Percentiles rank a stretch among this genome's conserved stretches.
These are phyloP conservation scores for Nemania sp. DNA, from an alignment of 2,329 filamentous ascomycete species.

Conservation along the genomic window DNA sequence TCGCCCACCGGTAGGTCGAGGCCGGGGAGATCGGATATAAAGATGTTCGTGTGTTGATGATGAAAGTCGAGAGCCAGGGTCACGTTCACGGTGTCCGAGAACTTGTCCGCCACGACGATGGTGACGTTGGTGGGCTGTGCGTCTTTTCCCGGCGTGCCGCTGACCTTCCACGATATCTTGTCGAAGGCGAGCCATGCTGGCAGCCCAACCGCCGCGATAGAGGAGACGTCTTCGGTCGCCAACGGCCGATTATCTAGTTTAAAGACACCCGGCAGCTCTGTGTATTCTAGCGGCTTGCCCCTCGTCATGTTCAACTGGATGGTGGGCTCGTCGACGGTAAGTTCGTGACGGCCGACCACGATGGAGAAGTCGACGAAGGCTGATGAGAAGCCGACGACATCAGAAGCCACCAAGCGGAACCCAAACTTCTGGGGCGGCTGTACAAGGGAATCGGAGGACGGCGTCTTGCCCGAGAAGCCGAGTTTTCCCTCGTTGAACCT, in stretches of 20 bases:
- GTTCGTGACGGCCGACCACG: slow-evolving; percentile 70
- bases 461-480: slow-evolving; percentile 72
- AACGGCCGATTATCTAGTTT: slow-evolving; percentile 62
- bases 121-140: slow-evolving; percentile 66
- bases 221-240: slow-evolving; percentile 53
- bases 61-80: slow-evolving; percentile 49
- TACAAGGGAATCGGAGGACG: slow-evolving; percentile 64
- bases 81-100: slow-evolving; percentile 61
- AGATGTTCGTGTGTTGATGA: slow-evolving; percentile 30
- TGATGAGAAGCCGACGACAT: slow-evolving; percentile 77
- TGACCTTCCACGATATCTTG: slow-evolving; percentile 62
- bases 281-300: slow-evolving; percentile 57
- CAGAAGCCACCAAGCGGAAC: slow-evolving; percentile 76
- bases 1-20: slow-evolving; percentile 38
- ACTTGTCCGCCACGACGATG: slow-evolving; percentile 63
- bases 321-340: slow-evolving; percentile 64
- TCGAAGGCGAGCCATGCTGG: slow-evolving; percentile 75
- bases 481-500: slow-evolving; percentile 68
- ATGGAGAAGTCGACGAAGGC: slow-evolving; percentile 70
- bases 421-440: slow-evolving; percentile 73
- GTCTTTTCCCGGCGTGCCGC: slow-evolving; percentile 65
- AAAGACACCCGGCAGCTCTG: slow-evolving; percentile 55
- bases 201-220: slow-evolving; percentile 54
- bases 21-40: slow-evolving; percentile 37
- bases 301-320: slow-evolving; percentile 62